A percentile compares a stretch with the other conserved stretches of the same genome.
These are phyloP conservation scores for Sphaerulina musiva DNA, from an alignment of 2,329 filamentous ascomycete genomes.

Conservation along the genomic window DNA sequence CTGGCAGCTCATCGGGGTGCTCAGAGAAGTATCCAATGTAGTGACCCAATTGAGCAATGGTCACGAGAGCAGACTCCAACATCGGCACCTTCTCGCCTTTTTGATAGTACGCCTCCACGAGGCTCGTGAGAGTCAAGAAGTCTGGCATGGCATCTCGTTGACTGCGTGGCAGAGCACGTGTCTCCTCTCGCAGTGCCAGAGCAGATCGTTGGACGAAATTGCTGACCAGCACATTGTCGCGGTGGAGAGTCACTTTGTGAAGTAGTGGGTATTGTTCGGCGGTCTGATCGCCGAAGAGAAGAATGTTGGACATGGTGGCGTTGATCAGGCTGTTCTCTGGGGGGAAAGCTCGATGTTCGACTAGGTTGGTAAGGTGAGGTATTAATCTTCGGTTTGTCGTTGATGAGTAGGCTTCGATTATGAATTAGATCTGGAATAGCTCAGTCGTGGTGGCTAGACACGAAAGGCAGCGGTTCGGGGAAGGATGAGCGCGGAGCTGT, in stretches of 20 bases:
- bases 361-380: background rate
- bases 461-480: constrained; percentile 19
- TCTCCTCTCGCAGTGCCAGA: constrained; percentile 55
- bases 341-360: background rate
- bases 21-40: constrained; percentile 58
- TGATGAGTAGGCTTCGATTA: constrained; percentile 9
- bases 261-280: constrained; percentile 60
- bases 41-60: constrained; percentile 59
- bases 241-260: constrained; percentile 43
- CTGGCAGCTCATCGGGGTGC: constrained; percentile 49
- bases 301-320: constrained; percentile 40
- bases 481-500: constrained; percentile 7
- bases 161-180: constrained; percentile 50
- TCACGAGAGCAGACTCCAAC: constrained; percentile 59
- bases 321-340: background rate
- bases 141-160: constrained; percentile 55
- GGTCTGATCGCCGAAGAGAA: constrained; percentile 67
- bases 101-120: constrained; percentile 59
- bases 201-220: constrained; percentile 56
- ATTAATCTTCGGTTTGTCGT: background rate
- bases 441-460: constrained; percentile 33
- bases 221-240: constrained; percentile 52
- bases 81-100: constrained; percentile 54
- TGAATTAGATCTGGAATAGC: constrained; percentile 1
- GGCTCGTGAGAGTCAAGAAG: constrained; percentile 57